phyloP scores from a whole-genome alignment of 352 stramenopile species.

The Phytopythium vexans region DNA sequence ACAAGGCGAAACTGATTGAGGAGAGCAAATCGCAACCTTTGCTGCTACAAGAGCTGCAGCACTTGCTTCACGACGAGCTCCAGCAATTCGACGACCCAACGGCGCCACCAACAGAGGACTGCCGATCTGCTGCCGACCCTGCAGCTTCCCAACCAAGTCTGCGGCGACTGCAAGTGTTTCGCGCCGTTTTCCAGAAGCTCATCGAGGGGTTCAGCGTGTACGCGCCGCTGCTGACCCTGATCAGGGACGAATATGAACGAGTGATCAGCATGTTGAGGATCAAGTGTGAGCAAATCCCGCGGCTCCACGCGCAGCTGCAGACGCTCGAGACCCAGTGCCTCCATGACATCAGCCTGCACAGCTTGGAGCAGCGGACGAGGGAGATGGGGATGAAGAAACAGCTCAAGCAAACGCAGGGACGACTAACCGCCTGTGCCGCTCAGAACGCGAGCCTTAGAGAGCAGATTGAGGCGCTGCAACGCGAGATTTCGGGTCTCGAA shows the following conservation, averaged over 20 bases:
- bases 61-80: conserved; percentile 29
- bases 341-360: conserved; percentile 44
- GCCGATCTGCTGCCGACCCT: too few species aligned
- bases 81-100: conserved; percentile 6
- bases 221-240: conserved; percentile 48
- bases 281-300: conserved; percentile 40
- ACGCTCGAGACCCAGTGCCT: conserved; percentile 62
- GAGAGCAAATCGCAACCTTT: conserved; percentile 16
- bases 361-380: conserved; percentile 32
- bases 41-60: conserved; percentile 43
- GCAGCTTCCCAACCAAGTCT: conserved; percentile 19
- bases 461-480: conserved; percentile 22
- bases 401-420: conserved; percentile 54
- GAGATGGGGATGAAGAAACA: conserved; percentile 35
- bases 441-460: conserved; percentile 32
- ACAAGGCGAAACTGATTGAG: conserved; percentile 4
- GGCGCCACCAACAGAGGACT: background rate
- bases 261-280: conserved; percentile 24
- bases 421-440: conserved; percentile 46
- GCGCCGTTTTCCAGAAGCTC: conserved; percentile 41
- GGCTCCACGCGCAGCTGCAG: conserved; percentile 49
- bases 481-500: conserved; percentile 23
- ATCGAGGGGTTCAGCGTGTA: conserved; percentile 69
- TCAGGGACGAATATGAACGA: conserved; percentile 65
- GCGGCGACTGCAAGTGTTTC: conserved; percentile 51